Conservation (phyloP, 1,284 basidiomycete species). For the Sporisorium reilianum region DNA sequence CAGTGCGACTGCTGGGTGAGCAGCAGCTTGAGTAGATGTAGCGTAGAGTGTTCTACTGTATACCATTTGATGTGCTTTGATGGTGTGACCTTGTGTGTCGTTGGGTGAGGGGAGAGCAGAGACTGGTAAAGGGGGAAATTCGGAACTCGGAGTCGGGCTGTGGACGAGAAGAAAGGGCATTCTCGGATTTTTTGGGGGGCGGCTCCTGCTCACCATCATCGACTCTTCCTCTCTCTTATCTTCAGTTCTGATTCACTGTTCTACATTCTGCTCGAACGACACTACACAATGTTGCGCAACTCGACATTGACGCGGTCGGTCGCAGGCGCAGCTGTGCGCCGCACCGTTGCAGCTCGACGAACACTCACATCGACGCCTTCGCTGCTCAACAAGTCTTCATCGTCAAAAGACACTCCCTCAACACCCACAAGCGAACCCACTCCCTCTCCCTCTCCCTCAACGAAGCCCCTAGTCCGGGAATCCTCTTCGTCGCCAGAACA, state of each 20-base stretch:
- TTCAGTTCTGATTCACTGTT: too few species aligned
- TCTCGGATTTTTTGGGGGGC: too few species aligned
- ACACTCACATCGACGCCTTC: constrained; percentile 2
- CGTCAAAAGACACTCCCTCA: background rate
- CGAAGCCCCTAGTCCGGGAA: constrained; percentile 35
- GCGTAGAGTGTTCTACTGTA: too few species aligned
- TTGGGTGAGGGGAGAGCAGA: too few species aligned
- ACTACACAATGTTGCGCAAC: constrained; percentile 12
- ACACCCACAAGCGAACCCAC: background rate
- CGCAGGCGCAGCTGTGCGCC: background rate
- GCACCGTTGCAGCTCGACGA: background rate
- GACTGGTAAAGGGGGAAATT: too few species aligned
- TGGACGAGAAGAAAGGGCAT: too few species aligned
- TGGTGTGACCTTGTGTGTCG: too few species aligned
- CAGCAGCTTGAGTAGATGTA: too few species aligned
- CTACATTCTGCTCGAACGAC: background rate
- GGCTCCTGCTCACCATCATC: too few species aligned
- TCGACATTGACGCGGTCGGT: constrained; percentile 1
- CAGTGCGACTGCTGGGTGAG: background rate
- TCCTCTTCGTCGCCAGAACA: constrained; percentile 30
- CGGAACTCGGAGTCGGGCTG: too few species aligned
- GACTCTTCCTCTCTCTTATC: too few species aligned
- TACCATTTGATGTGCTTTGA: too few species aligned
- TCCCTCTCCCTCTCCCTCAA: background rate
- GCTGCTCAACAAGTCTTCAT: background rate